phyloP scores from a whole-genome alignment of 2,329 filamentous ascomycete genomes.

The Lasiodiplodia sp. region DNA sequence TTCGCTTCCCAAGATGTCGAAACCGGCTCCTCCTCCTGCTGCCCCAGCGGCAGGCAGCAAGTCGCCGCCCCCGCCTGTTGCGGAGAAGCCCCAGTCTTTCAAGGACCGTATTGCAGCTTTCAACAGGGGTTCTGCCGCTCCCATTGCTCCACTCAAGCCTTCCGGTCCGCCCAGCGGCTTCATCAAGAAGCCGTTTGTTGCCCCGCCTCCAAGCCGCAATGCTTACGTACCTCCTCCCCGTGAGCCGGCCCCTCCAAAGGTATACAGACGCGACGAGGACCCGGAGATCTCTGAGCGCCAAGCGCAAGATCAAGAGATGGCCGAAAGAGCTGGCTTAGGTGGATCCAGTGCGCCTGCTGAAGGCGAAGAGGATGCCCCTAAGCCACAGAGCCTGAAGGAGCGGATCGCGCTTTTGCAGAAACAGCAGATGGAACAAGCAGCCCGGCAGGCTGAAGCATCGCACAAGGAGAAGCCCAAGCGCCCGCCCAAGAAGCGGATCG shows the following conservation, averaged over 20 bases:
- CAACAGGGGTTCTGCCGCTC: conserved; percentile 86
- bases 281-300: conserved; percentile 69
- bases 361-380: conserved; percentile 80
- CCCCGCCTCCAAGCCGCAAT: conserved; percentile 90
- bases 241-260: conserved; percentile 73
- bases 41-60: conserved; percentile 52
- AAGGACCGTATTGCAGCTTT: conserved; percentile 96
- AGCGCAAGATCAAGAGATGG: conserved; percentile 70
- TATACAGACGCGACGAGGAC: conserved; percentile 89
- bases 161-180: conserved; percentile 72
- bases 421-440: conserved; percentile 89
- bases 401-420: conserved; percentile 92
- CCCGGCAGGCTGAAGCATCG: conserved; percentile 77
- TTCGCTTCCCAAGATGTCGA: conserved; percentile 40
- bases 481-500: conserved; percentile 68
- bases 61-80: conserved; percentile 70
- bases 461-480: conserved; percentile 88
- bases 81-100: conserved; percentile 87
- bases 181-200: conserved; percentile 96
- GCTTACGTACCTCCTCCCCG: conserved; percentile 82
- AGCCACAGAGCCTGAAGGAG: conserved; percentile 92
- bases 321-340: conserved; percentile 71
- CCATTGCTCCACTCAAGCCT: conserved; percentile 89
- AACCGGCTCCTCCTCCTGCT: conserved; percentile 47
- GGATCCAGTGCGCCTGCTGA: conserved; percentile 55